These are phyloP conservation scores for Fusarium vanettenii DNA, from an alignment of 2,329 filamentous ascomycete genomes.

Conservation along the genomic window DNA sequence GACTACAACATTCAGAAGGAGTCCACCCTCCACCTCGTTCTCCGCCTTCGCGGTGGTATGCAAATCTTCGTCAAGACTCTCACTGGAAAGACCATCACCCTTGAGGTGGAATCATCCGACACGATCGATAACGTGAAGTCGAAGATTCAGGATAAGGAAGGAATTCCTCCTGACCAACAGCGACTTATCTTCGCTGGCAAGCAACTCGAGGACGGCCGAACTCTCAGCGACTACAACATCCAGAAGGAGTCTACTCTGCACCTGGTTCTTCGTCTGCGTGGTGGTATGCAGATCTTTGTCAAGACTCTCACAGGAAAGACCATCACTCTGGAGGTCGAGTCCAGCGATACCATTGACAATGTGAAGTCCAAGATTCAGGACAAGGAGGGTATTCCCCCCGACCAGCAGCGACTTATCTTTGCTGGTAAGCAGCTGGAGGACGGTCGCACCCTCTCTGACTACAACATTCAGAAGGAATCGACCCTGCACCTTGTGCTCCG, in stretches of 20 bases:
- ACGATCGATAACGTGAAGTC: conserved; percentile 95
- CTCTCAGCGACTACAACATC: conserved; percentile 95
- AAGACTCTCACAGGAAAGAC: conserved; percentile 94
- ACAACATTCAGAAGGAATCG: conserved; percentile 96
- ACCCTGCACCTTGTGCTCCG: conserved; percentile 89
- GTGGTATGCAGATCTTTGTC: conserved; percentile 83
- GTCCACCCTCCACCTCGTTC: conserved; percentile 84
- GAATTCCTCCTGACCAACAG: conserved; percentile 94
- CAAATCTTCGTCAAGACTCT: conserved; percentile 90
- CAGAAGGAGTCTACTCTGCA: conserved; percentile 91
- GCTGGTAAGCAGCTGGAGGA: conserved; percentile 97
- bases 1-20: conserved; percentile 99
- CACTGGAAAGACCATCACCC: conserved; percentile 93
- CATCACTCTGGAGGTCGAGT: conserved; percentile 91
- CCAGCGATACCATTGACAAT: conserved; percentile 92
- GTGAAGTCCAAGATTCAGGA: conserved; percentile 99
- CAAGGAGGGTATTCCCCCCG: conserved; percentile 96
- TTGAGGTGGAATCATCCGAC: conserved; percentile 89
- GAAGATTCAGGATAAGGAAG: conserved; percentile 95
- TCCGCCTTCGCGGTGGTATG: conserved; percentile 91
- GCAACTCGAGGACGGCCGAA: conserved; percentile 92
- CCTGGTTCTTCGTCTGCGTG: conserved; percentile 82
- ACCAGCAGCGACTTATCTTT: conserved; percentile 96
- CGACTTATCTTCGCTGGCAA: conserved; percentile 94
- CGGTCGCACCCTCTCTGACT: conserved; percentile 88